phyloP scores from a whole-genome alignment of 257 asterid genomes.

The Handroanthus guayacan region DNA sequence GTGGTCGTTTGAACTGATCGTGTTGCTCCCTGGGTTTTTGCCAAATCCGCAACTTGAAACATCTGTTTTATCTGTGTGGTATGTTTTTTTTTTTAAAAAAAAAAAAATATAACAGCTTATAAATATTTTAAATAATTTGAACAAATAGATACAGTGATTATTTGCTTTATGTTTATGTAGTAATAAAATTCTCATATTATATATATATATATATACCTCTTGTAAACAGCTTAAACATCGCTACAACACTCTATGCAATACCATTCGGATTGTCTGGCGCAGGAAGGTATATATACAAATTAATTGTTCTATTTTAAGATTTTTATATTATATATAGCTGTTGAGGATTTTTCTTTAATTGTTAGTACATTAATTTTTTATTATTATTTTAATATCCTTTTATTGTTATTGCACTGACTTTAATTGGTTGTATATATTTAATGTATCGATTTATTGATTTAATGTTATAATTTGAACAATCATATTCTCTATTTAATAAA shows the following conservation, averaged over 20 bases:
- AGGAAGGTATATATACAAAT: conserved; percentile 45
- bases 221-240: conserved; percentile 50
- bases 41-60: conserved; percentile 73
- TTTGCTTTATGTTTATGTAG: neutral
- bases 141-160: neutral
- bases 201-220: neutral
- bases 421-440: neutral
- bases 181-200: neutral
- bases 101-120: too few species aligned
- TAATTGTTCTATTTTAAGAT: too few species aligned
- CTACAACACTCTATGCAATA: conserved; percentile 49
- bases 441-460: too few species aligned
- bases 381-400: too few species aligned
- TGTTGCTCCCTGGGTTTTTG: conserved; percentile 62
- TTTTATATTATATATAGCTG: too few species aligned
- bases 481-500: too few species aligned
- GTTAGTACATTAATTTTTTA: too few species aligned
- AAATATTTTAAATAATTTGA: too few species aligned
- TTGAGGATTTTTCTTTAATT: too few species aligned
- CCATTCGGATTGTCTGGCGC: conserved; percentile 65
- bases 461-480: too few species aligned
- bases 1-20: conserved; percentile 70
- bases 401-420: too few species aligned
- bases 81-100: too few species aligned
- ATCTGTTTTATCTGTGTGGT: conserved; percentile 68